Evolutionary conservation across 129 eudicot species (phyloP).

Genomic region (Kitagawia praeruptora): DNA sequence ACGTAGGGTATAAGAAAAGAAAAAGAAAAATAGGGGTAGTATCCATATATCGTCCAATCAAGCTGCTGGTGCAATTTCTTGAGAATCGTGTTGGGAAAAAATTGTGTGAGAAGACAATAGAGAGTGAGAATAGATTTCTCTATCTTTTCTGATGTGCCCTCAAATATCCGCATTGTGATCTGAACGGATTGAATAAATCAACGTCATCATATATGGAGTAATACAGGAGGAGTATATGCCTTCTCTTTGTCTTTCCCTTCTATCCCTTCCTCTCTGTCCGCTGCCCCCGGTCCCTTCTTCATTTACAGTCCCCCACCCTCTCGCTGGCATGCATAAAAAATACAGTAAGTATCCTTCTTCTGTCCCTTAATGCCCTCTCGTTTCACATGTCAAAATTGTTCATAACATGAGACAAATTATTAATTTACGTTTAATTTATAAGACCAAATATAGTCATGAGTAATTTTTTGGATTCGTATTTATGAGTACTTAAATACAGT

Average conservation of each 20-base stretch:
- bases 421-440: too few species aligned
- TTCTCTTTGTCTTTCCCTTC: background rate
- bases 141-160: background rate
- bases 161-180: background rate
- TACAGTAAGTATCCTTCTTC: too few species aligned
- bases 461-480: too few species aligned
- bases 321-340: too few species aligned
- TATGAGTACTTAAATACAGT: too few species aligned
- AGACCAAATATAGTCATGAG: too few species aligned
- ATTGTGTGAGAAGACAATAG: background rate
- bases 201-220: background rate
- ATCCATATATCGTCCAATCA: background rate
- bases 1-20: conserved; percentile 2
- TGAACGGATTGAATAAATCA: background rate
- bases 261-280: background rate
- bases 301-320: too few species aligned
- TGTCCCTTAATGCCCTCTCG: too few species aligned
- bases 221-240: too few species aligned
- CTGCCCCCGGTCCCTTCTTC: background rate
- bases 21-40: background rate
- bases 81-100: background rate
- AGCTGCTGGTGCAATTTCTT: background rate
- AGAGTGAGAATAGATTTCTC: conserved; percentile 1
- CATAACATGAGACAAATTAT: too few species aligned
- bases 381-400: too few species aligned